A percentile compares a stretch with the other conserved stretches of the same genome.
Conservation (phyloP, 1,284 basidiomycete genomes). For the Ganoderma meredithae region DNA sequence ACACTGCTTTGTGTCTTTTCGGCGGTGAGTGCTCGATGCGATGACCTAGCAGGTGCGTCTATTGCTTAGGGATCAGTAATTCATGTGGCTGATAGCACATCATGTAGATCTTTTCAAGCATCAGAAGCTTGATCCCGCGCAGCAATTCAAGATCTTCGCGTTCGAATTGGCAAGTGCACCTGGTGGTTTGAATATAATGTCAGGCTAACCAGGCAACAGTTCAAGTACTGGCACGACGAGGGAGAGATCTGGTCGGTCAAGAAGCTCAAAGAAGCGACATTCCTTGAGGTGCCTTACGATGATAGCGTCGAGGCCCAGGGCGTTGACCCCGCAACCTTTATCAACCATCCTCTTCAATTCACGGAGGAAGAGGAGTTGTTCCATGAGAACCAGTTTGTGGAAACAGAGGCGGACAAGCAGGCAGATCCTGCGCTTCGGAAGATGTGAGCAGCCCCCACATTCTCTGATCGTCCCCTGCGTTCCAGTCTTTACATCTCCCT, state of each 20-base stretch:
- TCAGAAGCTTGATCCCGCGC: conserved; percentile 25
- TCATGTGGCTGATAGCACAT: too few relatives aligned
- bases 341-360: conserved; percentile 2
- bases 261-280: neutral
- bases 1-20: conserved; percentile 10
- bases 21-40: conserved; percentile 9
- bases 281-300: conserved; percentile 6
- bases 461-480: too few relatives aligned
- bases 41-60: neutral
- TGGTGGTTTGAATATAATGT: too few relatives aligned
- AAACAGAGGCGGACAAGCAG: neutral
- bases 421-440: neutral
- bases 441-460: neutral
- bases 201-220: neutral
- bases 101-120: conserved; percentile 33
- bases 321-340: neutral
- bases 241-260: too few relatives aligned
- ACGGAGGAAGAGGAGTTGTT: neutral
- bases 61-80: too few relatives aligned
- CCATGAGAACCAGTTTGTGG: neutral
- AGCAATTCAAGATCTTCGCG: conserved; percentile 31
- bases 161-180: conserved; percentile 30
- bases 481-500: too few relatives aligned
- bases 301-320: neutral
- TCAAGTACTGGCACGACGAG: neutral